Base-by-base conservation (phyloP, 1,284 basidiomycete species). In the Sanghuangporus weigelae region DNA sequence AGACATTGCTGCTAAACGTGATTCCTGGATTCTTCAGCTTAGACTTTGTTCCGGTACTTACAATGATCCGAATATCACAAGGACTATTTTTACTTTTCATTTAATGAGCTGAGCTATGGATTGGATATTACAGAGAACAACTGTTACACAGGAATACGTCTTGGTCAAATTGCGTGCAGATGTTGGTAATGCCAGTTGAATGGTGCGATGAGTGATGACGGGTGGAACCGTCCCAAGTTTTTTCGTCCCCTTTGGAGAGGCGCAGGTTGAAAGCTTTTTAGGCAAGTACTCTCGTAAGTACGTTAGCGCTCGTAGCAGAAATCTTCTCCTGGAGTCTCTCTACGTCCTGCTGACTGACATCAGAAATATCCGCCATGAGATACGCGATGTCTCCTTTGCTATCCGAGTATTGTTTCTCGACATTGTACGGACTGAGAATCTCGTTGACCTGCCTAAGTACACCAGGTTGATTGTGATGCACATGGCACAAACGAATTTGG, bases 321-420 rank as follows among this genome's bases (percentile, higher is more conserved):
- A 99, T 96, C 55, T 85, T 81, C 68, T 91, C 89, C 77, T 89
- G 92, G 57, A 99, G 84, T 71, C 83, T 88, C 72, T 87, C 87
- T 67, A 98, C 82, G 72, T 98, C 94, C 64, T 81, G 80, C 67
- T 89, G 84, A 71, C 89, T 92, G 69, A 98, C 95, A 68, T 94
- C 87, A 39, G 91, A 88, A 70, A 99, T 96, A 77, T 99, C 96
- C 19, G 95, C 95, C 86, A 98, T 90, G 68, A 98, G 84, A 76
- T 96, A 97, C 21, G 95, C 96, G 61, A 96, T 82, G 68, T 96
- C 95, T 69, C 94, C 95, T 78, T 95, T 95, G 61, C 93, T 95
- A 74, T 98, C 96, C 19, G 96, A 95, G 77, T 91, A 97, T 78
- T 99, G 97, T 81, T 99, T 98, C 79, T 98, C 96, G 73, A 99